Evolutionary conservation across 1,139 yeast genomes (phyloP), one percentile per base, ranked within the genome.

Genomic region (Taphrina flavorubra): DNA sequence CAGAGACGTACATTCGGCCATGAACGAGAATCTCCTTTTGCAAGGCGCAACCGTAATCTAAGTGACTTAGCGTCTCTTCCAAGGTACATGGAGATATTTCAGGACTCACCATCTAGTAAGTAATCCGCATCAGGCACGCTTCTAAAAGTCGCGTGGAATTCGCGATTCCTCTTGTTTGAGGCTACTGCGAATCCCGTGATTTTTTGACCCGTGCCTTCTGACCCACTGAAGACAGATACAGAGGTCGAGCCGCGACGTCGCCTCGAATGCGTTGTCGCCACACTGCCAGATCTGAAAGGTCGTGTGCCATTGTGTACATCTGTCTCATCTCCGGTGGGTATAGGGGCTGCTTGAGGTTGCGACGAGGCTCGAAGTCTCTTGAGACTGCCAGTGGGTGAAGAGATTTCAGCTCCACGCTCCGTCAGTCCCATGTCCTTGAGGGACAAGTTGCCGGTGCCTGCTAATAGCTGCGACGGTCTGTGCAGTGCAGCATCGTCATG

Each of bases 1-100:
- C 96, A 25, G 97, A 87, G 1, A 95, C 84, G 76, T 91, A 95
- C 42, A 94, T 76, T 68, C 97, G 82, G 7, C 99, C 99, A 74
- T 95, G 99, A n/a, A 92, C 81, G 34, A 94, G 80, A 66, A 94
- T 91, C 71, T 94, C 98, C 70, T 92, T 81, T 74, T 94, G 89
- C 70, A 94, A 78, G 0, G 98, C 97, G 80, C 98, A 94, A 57
- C 92, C 86, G 75, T 88, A 92, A 75, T 91, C 67, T 63, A n/a
- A 14, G 46, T n/a, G 97, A 13, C 47, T 44, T n/a, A 44, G 47
- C 42, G 14, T 2, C 14, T 2, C 14, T 39, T 0, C 5, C 18
- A 7, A 3, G 51, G 18, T 47, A 16, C 18, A 14, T 44, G 4
- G n/a, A 44, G 18, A 16, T 11, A 25, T 14, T 44, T n/a, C 2